Percentiles rank a stretch among this genome's conserved stretches.
Conservation (phyloP, 1,284 basidiomycete genomes). For the Bothia castanella region DNA sequence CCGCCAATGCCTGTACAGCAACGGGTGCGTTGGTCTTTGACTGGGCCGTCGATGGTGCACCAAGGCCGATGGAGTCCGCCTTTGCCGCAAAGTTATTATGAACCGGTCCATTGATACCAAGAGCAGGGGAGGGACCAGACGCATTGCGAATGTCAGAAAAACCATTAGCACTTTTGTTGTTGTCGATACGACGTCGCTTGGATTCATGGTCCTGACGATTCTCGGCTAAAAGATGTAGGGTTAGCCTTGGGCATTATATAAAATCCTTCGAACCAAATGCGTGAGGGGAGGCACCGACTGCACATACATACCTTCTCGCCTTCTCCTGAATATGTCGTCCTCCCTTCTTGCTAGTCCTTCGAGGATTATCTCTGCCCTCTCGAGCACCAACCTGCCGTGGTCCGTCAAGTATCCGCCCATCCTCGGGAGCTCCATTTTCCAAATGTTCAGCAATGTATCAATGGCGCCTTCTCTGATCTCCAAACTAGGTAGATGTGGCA, state of each 20-base stretch:
- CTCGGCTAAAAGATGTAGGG: slow-evolving; percentile 61
- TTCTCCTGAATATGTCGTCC: slow-evolving; percentile 91
- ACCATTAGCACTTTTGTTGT: slow-evolving; percentile 43
- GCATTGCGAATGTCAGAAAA: slow-evolving; percentile 27
- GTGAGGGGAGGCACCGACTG: slow-evolving; percentile 12
- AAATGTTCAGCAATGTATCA: slow-evolving; percentile 93
- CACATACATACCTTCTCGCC: slow-evolving; percentile 84
- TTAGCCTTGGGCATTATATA: slow-evolving; percentile 12
- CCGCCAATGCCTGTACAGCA: slow-evolving; percentile 65
- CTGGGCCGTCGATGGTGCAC: slow-evolving; percentile 53
- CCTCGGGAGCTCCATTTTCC: slow-evolving; percentile 87
- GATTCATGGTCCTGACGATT: slow-evolving; percentile 87
- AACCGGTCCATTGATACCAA: slow-evolving; percentile 48
- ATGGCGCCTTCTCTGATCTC: slow-evolving; percentile 99
- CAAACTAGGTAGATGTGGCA: slow-evolving; percentile 95
- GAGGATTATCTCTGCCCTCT: slow-evolving; percentile 89
- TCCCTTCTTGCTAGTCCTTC: slow-evolving; percentile 90
- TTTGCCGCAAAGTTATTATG: slow-evolving; percentile 72
- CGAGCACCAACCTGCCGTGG: slow-evolving; percentile 86
- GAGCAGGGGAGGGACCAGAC: slow-evolving; percentile 50
- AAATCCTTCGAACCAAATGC: slow-evolving; percentile 1
- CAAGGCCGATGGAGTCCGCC: slow-evolving; percentile 71
- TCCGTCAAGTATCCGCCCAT: slow-evolving; percentile 98
- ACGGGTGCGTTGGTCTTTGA: slow-evolving; percentile 53
- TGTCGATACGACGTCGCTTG: slow-evolving; percentile 83